phyloP scores from a whole-genome alignment of 192 early-diverging fungal genomes.

The Coemansia sp. region DNA sequence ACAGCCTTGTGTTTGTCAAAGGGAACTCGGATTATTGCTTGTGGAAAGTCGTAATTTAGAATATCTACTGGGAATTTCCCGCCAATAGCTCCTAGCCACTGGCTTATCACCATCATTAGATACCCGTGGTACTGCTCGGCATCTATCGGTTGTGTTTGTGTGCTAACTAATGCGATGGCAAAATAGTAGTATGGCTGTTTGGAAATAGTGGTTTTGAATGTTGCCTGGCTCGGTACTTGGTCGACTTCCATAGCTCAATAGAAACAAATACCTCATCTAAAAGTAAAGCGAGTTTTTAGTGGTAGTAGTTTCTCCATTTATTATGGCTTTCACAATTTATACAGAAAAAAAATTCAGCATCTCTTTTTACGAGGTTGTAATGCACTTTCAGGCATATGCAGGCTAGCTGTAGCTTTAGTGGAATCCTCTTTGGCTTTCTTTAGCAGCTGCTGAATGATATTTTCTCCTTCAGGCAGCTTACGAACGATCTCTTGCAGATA shows the following conservation, averaged over 20 bases:
- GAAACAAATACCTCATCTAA: too few relatives aligned
- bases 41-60: constrained; percentile 19
- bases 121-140: constrained; percentile 27
- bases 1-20: constrained; percentile 27
- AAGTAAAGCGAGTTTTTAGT: too few relatives aligned
- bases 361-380: constrained; percentile 19
- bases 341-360: neutral
- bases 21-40: constrained; percentile 38
- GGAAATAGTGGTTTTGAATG: constrained; percentile 41
- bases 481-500: constrained; percentile 38
- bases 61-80: constrained; percentile 35
- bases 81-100: constrained; percentile 42
- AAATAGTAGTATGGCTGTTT: constrained; percentile 51
- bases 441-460: constrained; percentile 17
- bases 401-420: constrained; percentile 17
- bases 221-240: constrained; percentile 1
- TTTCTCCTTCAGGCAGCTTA: constrained; percentile 31
- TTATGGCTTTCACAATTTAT: neutral
- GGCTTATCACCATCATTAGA: constrained; percentile 19
- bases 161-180: constrained; percentile 16
- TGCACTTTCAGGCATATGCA: constrained; percentile 30
- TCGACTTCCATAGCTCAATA: constrained; percentile 11
- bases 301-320: neutral
- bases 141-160: neutral
- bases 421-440: constrained; percentile 34